Percentiles rank a stretch among this genome's conserved stretches.
Conservation (phyloP, 345 rosid species). For the Euclidium syriacum region DNA sequence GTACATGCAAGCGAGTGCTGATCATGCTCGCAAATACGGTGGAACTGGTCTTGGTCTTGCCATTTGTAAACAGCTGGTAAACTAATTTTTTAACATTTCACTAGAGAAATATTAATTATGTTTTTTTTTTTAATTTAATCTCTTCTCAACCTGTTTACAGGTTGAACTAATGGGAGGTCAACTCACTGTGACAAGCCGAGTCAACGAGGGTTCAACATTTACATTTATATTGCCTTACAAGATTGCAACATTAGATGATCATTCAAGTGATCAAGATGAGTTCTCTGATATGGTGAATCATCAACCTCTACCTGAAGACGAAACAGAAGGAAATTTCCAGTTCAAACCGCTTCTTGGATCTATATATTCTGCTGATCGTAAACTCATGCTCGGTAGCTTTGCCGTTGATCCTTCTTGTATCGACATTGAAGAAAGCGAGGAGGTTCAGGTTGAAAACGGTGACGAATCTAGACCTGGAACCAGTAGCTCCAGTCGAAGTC, state of each 20-base stretch:
- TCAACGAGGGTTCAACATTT: conserved; percentile 77
- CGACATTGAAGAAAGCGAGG: conserved; percentile 39
- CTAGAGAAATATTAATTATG: neutral
- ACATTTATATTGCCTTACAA: conserved; percentile 85
- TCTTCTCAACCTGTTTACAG: conserved; percentile 31
- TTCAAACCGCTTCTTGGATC: conserved; percentile 58
- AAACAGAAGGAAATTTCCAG: conserved; percentile 65
- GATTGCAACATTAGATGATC: conserved; percentile 47
- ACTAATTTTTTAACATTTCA: neutral
- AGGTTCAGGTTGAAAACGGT: conserved; percentile 43
- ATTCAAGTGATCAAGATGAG: conserved; percentile 77
- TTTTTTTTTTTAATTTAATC: neutral
- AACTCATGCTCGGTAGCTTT: conserved; percentile 31
- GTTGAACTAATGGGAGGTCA: conserved; percentile 97
- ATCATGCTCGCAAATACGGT: conserved; percentile 94
- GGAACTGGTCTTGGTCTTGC: conserved; percentile 98
- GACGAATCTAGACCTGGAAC: conserved; percentile 57
- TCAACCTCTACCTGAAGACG: conserved; percentile 53
- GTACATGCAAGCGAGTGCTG: conserved; percentile 95
- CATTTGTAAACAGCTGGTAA: conserved; percentile 95
- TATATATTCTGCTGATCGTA: conserved; percentile 24
- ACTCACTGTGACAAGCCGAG: conserved; percentile 81
- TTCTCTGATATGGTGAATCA: conserved; percentile 63
- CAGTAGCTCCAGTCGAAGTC: conserved; percentile 37
- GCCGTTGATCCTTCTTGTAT: conserved; percentile 22